Conservation (phyloP, 768 basidiomycete genomes). For the Lentinula aciculospora region DNA sequence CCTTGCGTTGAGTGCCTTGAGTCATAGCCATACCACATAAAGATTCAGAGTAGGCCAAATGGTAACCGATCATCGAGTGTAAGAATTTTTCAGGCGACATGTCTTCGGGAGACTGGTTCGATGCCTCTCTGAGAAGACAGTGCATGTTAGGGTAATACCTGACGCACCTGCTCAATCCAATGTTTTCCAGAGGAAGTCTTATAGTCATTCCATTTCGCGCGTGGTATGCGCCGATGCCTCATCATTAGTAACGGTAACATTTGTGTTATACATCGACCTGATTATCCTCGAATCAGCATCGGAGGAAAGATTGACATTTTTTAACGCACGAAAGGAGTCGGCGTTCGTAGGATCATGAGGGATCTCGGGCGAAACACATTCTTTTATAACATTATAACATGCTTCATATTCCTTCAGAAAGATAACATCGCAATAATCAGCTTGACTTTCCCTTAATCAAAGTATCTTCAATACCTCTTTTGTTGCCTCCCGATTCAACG, state of each 20-base stretch:
- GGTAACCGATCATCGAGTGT: constrained; percentile 77
- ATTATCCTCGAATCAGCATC: background rate
- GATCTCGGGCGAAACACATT: constrained; percentile 54
- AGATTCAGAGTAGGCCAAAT: constrained; percentile 61
- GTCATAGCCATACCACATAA: constrained; percentile 84
- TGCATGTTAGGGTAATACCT: background rate
- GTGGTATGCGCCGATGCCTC: constrained; percentile 75
- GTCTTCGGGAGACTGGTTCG: constrained; percentile 43
- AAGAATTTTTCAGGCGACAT: constrained; percentile 61
- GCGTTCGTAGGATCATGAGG: constrained; percentile 49
- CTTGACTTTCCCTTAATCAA: background rate
- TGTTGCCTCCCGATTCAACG: constrained; percentile 68
- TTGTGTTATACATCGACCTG: constrained; percentile 66
- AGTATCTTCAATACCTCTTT: constrained; percentile 41
- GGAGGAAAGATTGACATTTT: background rate
- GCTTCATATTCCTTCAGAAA: constrained; percentile 63
- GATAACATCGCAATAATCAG: constrained; percentile 1
- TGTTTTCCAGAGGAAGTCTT: constrained; percentile 61
- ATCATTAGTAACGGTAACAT: constrained; percentile 83
- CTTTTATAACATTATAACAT: constrained; percentile 52
- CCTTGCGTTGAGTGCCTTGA: constrained; percentile 68
- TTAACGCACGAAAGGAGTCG: constrained; percentile 61
- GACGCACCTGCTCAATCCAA: constrained; percentile 67
- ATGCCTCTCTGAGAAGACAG: background rate
- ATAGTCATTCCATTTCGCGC: constrained; percentile 68